These are phyloP conservation scores for Hyphopichia homilentoma DNA, from an alignment of 805 yeast species.

Conservation along the genomic window DNA sequence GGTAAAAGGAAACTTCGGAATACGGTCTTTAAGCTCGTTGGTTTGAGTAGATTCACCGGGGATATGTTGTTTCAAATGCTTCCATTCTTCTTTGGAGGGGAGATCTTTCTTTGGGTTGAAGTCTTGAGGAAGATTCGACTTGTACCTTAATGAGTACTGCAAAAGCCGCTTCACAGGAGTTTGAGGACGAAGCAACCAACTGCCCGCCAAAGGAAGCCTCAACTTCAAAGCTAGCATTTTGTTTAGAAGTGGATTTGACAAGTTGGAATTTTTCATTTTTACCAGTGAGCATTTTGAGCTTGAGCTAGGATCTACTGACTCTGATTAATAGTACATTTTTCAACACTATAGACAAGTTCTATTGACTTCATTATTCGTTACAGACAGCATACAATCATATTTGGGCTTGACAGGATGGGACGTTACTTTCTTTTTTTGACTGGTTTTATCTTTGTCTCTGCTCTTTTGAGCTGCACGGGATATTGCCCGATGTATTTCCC, in stretches of 20 bases:
- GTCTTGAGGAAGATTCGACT: constrained; percentile 27
- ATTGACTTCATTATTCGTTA: too few species aligned
- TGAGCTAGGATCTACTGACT: too few species aligned
- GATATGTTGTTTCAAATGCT: constrained; percentile 44
- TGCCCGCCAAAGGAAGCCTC: not conserved
- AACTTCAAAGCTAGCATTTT: too few species aligned
- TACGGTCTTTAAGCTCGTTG: constrained; percentile 50
- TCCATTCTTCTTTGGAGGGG: constrained; percentile 39
- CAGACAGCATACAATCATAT: too few species aligned
- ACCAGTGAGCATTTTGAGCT: too few species aligned
- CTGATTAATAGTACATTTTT: too few species aligned
- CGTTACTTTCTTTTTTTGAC: constrained; percentile 11
- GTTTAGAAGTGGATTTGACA: too few species aligned
- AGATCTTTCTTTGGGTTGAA: constrained; percentile 26
- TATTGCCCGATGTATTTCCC: constrained; percentile 73
- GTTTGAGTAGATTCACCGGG: constrained; percentile 49
- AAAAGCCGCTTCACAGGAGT: not conserved
- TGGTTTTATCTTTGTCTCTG: constrained; percentile 37
- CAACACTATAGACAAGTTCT: too few species aligned
- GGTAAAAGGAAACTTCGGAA: constrained; percentile 65
- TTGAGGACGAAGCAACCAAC: not conserved
- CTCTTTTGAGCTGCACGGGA: constrained; percentile 67
- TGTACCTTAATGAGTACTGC: constrained; percentile 10
- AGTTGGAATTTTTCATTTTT: too few species aligned
- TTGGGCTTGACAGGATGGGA: too few species aligned